Base-by-base conservation (phyloP, 257 asterid species). In the Anisodus tanguticus region DNA sequence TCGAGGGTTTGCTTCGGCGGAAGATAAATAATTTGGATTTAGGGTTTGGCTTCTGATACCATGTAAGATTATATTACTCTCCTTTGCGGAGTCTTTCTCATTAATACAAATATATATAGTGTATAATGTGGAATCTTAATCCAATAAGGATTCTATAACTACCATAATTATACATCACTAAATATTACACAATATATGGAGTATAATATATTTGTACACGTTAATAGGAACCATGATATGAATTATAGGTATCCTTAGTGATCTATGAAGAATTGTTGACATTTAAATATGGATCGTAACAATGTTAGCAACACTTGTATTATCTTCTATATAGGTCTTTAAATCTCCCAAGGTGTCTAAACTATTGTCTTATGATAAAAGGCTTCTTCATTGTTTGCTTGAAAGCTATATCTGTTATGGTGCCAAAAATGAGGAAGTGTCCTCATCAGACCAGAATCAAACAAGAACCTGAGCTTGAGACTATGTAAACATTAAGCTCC, bases 391-490 rank as follows among this genome's bases (percentile, higher is more conserved):
- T 3, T 47, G 60, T 72, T 72, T 5, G 6, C 31, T 47, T 47
- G 60, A 19, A 35, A 47, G 60, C 19, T 71, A 71, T 71, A 19
- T n/a, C 5, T 47, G n/a, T 49, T 19, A 72, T 47, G 47, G 51
- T 72, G 60, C 60, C 80, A 19, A 41, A 69, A 69, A 69, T 16
- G 78, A 69, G 78, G 53, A 68, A 1, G 54, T 39, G 54, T 69
- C 54, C 8, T 39, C 8, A 16, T 22, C 81, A 11, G 7, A 49
- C 47, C 45, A 76, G 81, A 76, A 51, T 76, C 26, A 76, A 51
- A 51, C 62, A 76, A 51, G 45, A 51, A 12, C 7, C 9, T 63
- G 13, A 12, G 60, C 7, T 19, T 62, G 13, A 12, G 60, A 76
- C 63, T 22, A 22, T 74, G 60, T 22, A 74, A 49, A 49, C 45